Evolutionary conservation across 441 rosid genomes (phyloP).

Genomic region (Croton setiger): DNA sequence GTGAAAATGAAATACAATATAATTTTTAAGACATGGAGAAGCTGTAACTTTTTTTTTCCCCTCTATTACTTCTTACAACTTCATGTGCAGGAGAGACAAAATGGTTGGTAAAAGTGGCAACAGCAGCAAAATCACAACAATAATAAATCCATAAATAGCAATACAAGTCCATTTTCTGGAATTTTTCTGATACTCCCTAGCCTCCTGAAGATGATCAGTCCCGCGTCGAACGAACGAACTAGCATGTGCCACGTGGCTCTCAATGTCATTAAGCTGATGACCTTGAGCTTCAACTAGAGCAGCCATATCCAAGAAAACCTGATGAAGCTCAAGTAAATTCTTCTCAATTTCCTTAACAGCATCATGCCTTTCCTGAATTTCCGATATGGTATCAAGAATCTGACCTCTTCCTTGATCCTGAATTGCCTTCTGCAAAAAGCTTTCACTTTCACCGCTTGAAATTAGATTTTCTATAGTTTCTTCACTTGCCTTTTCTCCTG

Average conservation of each 20-base stretch:
- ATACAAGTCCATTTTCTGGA: constrained; percentile 82
- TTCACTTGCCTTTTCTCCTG: constrained; percentile 69
- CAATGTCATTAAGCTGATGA: constrained; percentile 79
- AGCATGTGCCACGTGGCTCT: constrained; percentile 85
- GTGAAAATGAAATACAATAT: constrained; percentile 14
- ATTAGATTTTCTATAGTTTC: constrained; percentile 73
- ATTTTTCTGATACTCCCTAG: constrained; percentile 71
- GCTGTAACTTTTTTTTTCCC: constrained; percentile 3
- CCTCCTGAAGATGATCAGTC: constrained; percentile 67
- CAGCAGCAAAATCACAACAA: constrained; percentile 41
- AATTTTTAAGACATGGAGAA: constrained; percentile 6
- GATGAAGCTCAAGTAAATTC: constrained; percentile 74
- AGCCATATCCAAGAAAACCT: constrained; percentile 93
- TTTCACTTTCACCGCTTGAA: constrained; percentile 83
- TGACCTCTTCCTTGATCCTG: constrained; percentile 91
- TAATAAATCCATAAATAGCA: constrained; percentile 45
- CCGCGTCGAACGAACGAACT: constrained; percentile 85
- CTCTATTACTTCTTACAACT: no score
- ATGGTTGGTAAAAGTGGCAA: constrained; percentile 54
- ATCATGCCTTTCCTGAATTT: constrained; percentile 90
- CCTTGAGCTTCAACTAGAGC: constrained; percentile 88
- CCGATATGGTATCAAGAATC: constrained; percentile 72
- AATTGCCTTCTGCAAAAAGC: constrained; percentile 83
- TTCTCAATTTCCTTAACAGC: constrained; percentile 92
- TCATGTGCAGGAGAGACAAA: constrained; percentile 22